phyloP scores from a whole-genome alignment of 208 protist species.

The Trypanosoma scelopori region DNA sequence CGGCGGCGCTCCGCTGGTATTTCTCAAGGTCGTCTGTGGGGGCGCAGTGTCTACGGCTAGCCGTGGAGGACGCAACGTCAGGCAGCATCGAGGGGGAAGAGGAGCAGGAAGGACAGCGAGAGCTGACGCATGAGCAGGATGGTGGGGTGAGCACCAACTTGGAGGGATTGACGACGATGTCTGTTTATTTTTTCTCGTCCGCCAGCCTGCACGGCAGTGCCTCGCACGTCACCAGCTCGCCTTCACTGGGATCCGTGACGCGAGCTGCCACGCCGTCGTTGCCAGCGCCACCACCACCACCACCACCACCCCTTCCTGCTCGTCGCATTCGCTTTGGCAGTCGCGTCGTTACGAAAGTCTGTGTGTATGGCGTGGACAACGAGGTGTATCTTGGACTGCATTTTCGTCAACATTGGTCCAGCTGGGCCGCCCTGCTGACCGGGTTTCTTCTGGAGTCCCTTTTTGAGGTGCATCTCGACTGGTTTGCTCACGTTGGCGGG shows the following conservation, averaged over 20 bases:
- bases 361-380: conserved; percentile 20
- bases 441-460: conserved; percentile 24
- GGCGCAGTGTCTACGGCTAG: conserved; percentile 1
- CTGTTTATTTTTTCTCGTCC: background rate
- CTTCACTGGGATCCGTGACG: background rate
- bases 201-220: background rate
- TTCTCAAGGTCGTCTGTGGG: background rate
- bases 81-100: background rate
- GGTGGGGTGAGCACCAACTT: background rate
- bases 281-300: too few species aligned
- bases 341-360: conserved; percentile 20
- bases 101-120: background rate
- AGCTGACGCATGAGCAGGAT: background rate
- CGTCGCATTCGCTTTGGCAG: conserved; percentile 27
- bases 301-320: background rate
- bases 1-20: background rate
- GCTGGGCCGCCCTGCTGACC: conserved; percentile 20
- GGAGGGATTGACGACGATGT: too few species aligned
- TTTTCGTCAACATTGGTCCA: conserved; percentile 25
- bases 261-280: background rate
- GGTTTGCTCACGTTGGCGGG: conserved; percentile 17
- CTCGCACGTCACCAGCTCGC: background rate
- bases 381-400: conserved; percentile 21
- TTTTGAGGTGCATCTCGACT: conserved; percentile 26
- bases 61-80: background rate